Conservation (phyloP, 352 stramenopile genomes). For the Pythium plurisporium region DNA sequence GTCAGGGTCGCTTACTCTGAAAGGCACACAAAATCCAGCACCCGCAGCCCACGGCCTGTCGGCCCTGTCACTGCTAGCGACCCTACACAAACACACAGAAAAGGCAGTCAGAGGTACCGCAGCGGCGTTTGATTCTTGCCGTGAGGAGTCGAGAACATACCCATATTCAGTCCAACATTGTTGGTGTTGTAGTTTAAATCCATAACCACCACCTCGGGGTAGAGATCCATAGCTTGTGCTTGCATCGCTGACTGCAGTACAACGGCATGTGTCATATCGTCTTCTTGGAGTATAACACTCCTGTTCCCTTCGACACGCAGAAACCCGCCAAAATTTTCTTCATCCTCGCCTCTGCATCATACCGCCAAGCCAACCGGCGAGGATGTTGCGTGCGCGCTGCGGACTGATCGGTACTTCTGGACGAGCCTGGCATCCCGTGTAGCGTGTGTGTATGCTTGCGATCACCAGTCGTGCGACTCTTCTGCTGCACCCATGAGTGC, state of each 20-base stretch:
- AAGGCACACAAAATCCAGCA: not conserved
- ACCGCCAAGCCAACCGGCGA: not conserved
- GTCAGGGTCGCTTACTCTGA: not conserved
- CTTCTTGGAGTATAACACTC: not conserved
- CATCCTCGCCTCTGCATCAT: not conserved
- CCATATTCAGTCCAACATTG: not conserved
- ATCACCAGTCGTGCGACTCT: not conserved
- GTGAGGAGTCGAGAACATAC: no score
- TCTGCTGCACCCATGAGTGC: not conserved
- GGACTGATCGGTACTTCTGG: not conserved
- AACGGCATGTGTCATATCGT: not conserved
- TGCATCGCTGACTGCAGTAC: not conserved
- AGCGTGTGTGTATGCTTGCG: not conserved
- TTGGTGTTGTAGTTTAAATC: not conserved
- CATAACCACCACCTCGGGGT: not conserved
- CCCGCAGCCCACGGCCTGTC: not conserved
- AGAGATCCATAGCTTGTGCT: not conserved
- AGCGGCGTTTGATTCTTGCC: no score
- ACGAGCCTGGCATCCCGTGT: not conserved
- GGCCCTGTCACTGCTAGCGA: not conserved
- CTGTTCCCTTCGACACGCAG: not conserved
- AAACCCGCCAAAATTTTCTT: not conserved
- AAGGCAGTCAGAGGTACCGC: not conserved
- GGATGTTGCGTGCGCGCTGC: not conserved
- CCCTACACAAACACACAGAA: not conserved